Evolutionary conservation across 441 rosid genomes (phyloP).

Genomic region (Syzygium syzygioides): DNA sequence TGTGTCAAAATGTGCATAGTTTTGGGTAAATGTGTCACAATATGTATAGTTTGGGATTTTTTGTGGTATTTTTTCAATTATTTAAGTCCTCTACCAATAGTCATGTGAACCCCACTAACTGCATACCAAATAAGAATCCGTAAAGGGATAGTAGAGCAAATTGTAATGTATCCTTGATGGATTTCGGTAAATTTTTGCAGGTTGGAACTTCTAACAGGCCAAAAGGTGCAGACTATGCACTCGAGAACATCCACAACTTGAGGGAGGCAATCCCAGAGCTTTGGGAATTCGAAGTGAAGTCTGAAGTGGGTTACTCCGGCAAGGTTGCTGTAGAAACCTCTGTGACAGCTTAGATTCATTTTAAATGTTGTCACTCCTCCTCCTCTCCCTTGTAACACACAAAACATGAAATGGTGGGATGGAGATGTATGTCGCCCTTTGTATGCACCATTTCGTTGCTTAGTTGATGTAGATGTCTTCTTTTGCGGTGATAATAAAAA

Average conservation of each 20-base stretch:
- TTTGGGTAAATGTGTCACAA: too few species aligned
- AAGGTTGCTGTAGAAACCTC: neutral
- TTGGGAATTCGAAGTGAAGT: conserved; percentile 27
- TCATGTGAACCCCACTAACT: neutral
- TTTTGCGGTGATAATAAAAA: neutral
- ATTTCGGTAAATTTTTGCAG: conserved; percentile 13
- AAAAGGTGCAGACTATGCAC: conserved; percentile 56
- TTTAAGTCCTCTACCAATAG: neutral
- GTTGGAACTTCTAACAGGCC: conserved; percentile 56
- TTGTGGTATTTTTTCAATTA: too few species aligned
- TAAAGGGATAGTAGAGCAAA: neutral
- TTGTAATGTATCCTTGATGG: neutral
- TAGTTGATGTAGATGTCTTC: neutral
- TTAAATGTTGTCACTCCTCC: neutral
- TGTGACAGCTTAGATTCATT: neutral
- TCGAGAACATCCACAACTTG: conserved; percentile 43
- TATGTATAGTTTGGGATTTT: too few species aligned
- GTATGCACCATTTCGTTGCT: neutral
- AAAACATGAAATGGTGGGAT: neutral
- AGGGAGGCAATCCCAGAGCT: conserved; percentile 60
- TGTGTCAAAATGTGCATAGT: too few species aligned
- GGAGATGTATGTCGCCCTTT: neutral
- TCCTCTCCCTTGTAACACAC: neutral
- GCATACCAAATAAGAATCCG: neutral
- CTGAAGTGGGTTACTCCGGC: neutral